Base-by-base conservation (phyloP, 1,139 yeast species). In the Kazachstania sp. region DNA sequence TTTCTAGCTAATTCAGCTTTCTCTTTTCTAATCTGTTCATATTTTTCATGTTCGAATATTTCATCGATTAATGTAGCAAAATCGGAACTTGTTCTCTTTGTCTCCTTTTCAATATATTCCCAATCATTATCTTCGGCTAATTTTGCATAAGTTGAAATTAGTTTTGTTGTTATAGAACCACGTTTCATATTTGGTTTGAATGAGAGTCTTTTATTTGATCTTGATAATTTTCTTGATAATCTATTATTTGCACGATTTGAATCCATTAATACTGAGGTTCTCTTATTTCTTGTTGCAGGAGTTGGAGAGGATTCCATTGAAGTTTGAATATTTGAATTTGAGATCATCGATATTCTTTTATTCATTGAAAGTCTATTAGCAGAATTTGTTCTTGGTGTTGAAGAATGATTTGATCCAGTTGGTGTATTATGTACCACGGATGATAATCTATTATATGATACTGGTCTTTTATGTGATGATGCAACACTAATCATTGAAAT, bases 1-100 rank as follows among this genome's bases (percentile, higher is more conserved):
- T 60, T 60, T 45, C 65, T 55, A 49, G 67, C 65, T 66, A 70
- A 54, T 67, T 69, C 70, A 73, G 65, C 74, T 70, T 64, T 76
- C 72, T 73, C 67, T 63, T 72, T 61, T 74, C 84, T 66, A 3
- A 65, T 69, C 56, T 76, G 80, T 52, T 79, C 85, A 49, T 75
- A 78, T 56, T 74, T 75, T 54, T 78, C 78, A 59, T 79, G 78
- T 54, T 78, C 83, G 67, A 83, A 83, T 50, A 83, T 78, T 63
- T 79, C 81, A 66, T 83, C 90, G 71, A 87, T 82, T 43, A 83
- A 70, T 4, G 83, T 75, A 11, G 88, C 92, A 69, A 83, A 83
- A 49, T 85, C 84, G 12, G 86, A 81, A 35, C 86, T 79, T 2
- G 88, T 81, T 66, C 92, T 74, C 66, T 78, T 82, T 16, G 87